Base-by-base conservation (phyloP, 2,329 filamentous ascomycete species). In the Curvularia lunata region DNA sequence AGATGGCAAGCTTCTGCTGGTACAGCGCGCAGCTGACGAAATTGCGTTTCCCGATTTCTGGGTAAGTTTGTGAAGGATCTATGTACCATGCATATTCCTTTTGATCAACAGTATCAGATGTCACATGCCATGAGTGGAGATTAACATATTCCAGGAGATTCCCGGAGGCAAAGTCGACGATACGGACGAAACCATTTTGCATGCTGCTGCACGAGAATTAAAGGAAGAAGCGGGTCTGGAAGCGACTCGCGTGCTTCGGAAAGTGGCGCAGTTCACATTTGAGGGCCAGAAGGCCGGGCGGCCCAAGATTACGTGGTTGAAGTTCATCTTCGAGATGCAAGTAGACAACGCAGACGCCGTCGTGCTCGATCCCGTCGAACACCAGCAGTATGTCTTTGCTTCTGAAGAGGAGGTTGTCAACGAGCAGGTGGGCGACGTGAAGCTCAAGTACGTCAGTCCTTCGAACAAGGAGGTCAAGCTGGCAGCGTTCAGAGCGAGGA, bases 221-320 rank as follows among this genome's bases (percentile, higher is more conserved):
- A 76, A 78, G 41, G 83, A 86, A 66, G 83, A 85, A 64, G 80
- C 80, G 0, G 83, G 83, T 0, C 69, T 85, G 21, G 72, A 72
- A 42, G 79, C 82, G 2, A 78, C 69, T 21, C 69, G 68, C 10
- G 72, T 85, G 34, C 67, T 79, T 2, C 75, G 79, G 25, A 71
- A 81, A 50, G 78, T 82, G 7, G 70, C 68, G 16, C 77, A 78
- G 67, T 69, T 71, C 43, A 69, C 65, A 5, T 73, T 74, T 57
- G 42, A 51, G 69, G 70, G 13, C 45, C 16, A 40, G 21, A 56
- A 54, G 49, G 53, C 48, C 21, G 61, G 57, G n/a, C 54, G 63
- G 6, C 52, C 51, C 5, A 48, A 42, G 21, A 59, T 48, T 21
- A 64, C 52, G 19, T 79, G 77, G 75, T 59, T 72, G 42, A 78